Evolutionary conservation across 345 rosid species (phyloP).

Genomic region (Turritis glabra): DNA sequence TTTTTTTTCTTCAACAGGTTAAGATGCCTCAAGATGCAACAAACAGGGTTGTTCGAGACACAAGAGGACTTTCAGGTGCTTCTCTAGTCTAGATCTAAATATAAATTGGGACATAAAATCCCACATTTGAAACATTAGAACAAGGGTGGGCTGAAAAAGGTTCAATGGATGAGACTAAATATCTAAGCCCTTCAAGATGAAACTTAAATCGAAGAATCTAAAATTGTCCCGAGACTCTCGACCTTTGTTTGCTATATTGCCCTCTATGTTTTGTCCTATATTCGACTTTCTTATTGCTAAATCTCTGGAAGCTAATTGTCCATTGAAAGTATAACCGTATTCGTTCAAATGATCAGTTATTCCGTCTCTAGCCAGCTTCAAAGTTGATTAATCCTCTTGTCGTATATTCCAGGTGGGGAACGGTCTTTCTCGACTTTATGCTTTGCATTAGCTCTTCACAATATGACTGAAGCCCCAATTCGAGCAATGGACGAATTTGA

Average conservation of each 20-base stretch:
- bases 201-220: background rate
- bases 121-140: slow-evolving; percentile 2
- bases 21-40: slow-evolving; percentile 97
- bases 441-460: slow-evolving; percentile 84
- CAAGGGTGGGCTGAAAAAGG: background rate
- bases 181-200: background rate
- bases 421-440: slow-evolving; percentile 93
- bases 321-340: background rate
- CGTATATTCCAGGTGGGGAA: slow-evolving; percentile 68
- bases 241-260: background rate
- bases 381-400: slow-evolving; percentile 3
- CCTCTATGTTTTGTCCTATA: background rate
- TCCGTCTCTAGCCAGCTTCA: background rate
- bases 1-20: slow-evolving; percentile 49
- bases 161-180: background rate
- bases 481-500: slow-evolving; percentile 99
- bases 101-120: background rate
- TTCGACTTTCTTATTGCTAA: background rate
- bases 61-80: slow-evolving; percentile 89
- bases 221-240: background rate
- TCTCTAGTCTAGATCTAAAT: background rate
- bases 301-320: background rate
- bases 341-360: background rate
- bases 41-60: slow-evolving; percentile 64
- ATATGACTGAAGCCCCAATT: slow-evolving; percentile 80